Evolutionary conservation across 2,329 filamentous ascomycete species (phyloP).

Genomic region (Didymella exigua): DNA sequence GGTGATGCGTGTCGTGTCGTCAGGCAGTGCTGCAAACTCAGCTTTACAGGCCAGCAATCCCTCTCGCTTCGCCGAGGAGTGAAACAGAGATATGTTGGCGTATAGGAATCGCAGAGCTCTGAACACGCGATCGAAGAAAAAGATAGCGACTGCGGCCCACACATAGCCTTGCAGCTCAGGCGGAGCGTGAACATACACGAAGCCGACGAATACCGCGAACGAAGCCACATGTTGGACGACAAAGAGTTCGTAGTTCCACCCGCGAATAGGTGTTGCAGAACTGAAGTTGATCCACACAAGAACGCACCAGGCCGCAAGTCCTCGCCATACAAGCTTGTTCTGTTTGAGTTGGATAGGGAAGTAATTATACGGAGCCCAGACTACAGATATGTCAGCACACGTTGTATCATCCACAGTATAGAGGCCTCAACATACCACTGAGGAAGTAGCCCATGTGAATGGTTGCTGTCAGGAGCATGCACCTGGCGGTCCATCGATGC

Average conservation of each 20-base stretch:
- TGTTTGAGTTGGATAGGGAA: constrained; percentile 63
- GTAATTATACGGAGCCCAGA: constrained; percentile 67
- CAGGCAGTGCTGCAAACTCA: constrained; percentile 55
- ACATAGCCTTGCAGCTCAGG: constrained; percentile 64
- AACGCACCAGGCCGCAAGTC: constrained; percentile 69
- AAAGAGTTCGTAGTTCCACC: constrained; percentile 72
- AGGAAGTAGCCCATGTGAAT: constrained; percentile 75
- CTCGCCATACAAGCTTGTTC: constrained; percentile 70
- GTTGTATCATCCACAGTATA: no score
- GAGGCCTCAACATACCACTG: constrained; percentile 17
- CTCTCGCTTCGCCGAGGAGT: constrained; percentile 38
- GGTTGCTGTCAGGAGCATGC: constrained; percentile 70
- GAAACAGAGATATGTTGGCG: constrained; percentile 49
- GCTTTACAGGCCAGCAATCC: constrained; percentile 48
- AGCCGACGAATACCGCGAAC: constrained; percentile 66
- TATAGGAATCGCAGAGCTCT: constrained; percentile 49
- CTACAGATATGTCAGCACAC: constrained; percentile 31
- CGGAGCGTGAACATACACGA: constrained; percentile 69
- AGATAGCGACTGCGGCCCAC: constrained; percentile 68
- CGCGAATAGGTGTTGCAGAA: constrained; percentile 67
- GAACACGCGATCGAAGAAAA: constrained; percentile 67
- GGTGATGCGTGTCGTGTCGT: constrained; percentile 62
- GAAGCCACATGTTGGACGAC: constrained; percentile 70
- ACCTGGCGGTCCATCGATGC: constrained; percentile 73
- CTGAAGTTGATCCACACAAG: constrained; percentile 69